Conservation (phyloP, 116 monocot genomes). For the Phalaenopsis hybrid region DNA sequence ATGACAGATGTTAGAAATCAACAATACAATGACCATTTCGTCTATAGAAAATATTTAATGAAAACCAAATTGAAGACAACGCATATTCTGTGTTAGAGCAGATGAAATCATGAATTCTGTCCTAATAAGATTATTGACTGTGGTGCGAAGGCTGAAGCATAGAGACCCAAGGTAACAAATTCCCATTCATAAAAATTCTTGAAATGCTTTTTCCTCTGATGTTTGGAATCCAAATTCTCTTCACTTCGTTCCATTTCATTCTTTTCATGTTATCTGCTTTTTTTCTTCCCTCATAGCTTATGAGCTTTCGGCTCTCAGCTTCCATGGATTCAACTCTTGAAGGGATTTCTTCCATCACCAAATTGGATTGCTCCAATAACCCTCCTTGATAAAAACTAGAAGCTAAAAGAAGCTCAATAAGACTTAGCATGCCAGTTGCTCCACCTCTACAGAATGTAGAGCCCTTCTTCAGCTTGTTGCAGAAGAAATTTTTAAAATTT, state of each 20-base stretch:
- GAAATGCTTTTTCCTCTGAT: conserved; percentile 22
- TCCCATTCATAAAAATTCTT: conserved; percentile 32
- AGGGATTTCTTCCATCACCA: neutral
- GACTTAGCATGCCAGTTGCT: conserved; percentile 15
- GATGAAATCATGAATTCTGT: neutral
- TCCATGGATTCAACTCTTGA: neutral
- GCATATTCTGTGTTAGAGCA: neutral
- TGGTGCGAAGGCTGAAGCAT: neutral
- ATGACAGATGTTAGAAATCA: neutral
- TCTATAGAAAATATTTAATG: neutral
- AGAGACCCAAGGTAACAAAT: conserved; percentile 30
- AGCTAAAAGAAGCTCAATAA: conserved; percentile 18
- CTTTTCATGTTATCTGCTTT: neutral
- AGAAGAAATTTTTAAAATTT: conserved; percentile 37
- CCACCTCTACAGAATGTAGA: conserved; percentile 2
- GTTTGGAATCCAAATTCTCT: conserved; percentile 19
- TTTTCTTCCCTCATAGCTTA: neutral
- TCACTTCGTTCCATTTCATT: neutral
- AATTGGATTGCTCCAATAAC: neutral
- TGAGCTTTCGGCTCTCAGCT: neutral
- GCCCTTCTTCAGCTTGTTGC: conserved; percentile 10
- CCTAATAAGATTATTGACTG: neutral
- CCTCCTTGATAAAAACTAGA: conserved; percentile 14
- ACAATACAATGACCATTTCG: neutral
- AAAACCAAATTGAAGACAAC: neutral